phyloP scores from a whole-genome alignment of 129 eudicot species.

The Lactuca sativa region DNA sequence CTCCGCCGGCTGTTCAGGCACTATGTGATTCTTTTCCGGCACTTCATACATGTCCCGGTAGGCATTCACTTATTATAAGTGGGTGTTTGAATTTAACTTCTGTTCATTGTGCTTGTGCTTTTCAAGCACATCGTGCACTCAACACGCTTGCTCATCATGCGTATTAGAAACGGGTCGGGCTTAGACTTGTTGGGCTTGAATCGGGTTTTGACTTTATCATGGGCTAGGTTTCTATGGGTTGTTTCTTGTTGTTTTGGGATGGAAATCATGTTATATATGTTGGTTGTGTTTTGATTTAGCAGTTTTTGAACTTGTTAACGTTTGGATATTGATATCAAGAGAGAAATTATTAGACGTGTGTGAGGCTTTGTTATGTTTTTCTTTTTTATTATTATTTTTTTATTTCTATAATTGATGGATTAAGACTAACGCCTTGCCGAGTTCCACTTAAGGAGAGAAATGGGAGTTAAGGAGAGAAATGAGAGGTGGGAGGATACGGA shows the following conservation, averaged over 20 bases:
- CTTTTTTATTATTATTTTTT: no score
- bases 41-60: conserved; percentile 90
- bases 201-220: neutral
- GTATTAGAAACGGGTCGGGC: conserved; percentile 33
- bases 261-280: neutral
- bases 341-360: neutral
- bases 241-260: conserved; percentile 6
- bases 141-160: conserved; percentile 46
- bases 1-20: conserved; percentile 97
- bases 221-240: neutral
- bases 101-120: conserved; percentile 80
- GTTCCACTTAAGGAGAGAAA: no score
- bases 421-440: no score
- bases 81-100: conserved; percentile 89
- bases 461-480: no score
- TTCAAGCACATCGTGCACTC: conserved; percentile 58
- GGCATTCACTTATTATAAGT: conserved; percentile 87
- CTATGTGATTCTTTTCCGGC: conserved; percentile 81
- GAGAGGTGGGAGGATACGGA: no score
- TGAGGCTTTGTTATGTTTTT: neutral
- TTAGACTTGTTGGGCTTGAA: neutral
- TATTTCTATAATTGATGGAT: no score
- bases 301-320: conserved; percentile 2
- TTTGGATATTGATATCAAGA: conserved; percentile 15
- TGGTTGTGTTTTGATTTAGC: neutral